phyloP scores from a whole-genome alignment of 2,329 filamentous ascomycete genomes.

The Rutstroemia sp. region DNA sequence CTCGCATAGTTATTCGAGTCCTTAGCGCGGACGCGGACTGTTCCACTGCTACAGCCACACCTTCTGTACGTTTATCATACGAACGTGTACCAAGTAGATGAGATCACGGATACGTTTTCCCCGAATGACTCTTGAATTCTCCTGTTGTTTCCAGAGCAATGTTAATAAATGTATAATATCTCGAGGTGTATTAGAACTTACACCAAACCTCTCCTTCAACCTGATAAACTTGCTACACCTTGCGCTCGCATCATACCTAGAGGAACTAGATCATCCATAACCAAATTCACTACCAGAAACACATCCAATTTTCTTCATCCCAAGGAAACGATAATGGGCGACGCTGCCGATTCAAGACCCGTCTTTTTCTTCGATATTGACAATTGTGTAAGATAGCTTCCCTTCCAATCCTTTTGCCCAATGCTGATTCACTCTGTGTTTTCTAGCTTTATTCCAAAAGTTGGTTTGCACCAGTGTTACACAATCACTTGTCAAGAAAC shows the following conservation, averaged over 20 bases:
- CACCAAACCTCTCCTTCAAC: not conserved
- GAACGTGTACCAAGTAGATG: too few relatives aligned
- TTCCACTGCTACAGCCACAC: too few relatives aligned
- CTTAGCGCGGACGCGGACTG: not conserved
- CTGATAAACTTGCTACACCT: not conserved
- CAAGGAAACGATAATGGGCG: slow-evolving; percentile 11
- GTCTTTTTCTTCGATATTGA: slow-evolving; percentile 88
- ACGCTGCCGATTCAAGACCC: slow-evolving; percentile 31
- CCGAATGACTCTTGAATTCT: not conserved
- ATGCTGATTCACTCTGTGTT: not conserved
- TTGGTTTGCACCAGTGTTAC: slow-evolving; percentile 29
- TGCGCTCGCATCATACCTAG: not conserved
- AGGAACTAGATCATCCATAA: slow-evolving; percentile 1
- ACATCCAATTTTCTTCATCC: slow-evolving; percentile 7
- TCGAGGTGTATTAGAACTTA: slow-evolving; percentile 1
- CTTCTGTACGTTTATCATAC: too few relatives aligned
- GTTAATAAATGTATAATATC: not conserved
- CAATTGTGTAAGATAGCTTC: slow-evolving; percentile 87
- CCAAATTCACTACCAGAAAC: not conserved
- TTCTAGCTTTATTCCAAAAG: slow-evolving; percentile 73
- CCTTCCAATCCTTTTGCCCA: slow-evolving; percentile 37
- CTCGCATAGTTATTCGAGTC: not conserved
- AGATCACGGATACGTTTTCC: not conserved
- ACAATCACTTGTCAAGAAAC: not conserved
- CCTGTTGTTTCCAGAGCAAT: not conserved